A percentile compares a stretch with the other conserved stretches of the same genome.
Evolutionary conservation across 2,329 filamentous ascomycete species (phyloP).

Genomic region (Thielaviopsis cerberus): DNA sequence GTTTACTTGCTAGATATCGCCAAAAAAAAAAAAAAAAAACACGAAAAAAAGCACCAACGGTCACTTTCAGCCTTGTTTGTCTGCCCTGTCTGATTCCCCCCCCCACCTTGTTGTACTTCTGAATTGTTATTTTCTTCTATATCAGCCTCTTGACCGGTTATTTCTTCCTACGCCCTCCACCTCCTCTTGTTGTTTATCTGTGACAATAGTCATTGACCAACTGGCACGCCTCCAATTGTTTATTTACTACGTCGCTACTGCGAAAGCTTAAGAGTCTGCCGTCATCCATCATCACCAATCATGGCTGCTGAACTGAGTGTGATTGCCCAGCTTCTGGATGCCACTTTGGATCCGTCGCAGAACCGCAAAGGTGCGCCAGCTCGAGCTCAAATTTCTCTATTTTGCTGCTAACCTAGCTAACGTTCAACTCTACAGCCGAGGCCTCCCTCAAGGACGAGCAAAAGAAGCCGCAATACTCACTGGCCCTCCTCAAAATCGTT

Average conservation of each 20-base stretch:
- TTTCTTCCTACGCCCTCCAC: background rate
- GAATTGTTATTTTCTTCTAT: background rate
- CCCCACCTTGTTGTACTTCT: background rate
- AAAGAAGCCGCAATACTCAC: conserved; percentile 68
- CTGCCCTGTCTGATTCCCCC: background rate
- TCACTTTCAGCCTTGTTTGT: background rate
- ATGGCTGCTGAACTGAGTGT: conserved; percentile 39
- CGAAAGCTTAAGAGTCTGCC: background rate
- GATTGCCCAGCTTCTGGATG: conserved; percentile 70
- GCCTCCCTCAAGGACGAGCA: conserved; percentile 60
- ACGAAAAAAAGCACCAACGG: no score
- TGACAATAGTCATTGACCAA: background rate
- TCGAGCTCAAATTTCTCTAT: background rate
- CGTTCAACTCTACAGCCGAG: conserved; percentile 47
- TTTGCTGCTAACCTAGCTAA: conserved; percentile 16
- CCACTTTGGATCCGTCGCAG: conserved; percentile 71
- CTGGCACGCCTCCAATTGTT: conserved; percentile 8
- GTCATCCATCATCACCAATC: conserved; percentile 14
- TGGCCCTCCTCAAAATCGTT: conserved; percentile 77
- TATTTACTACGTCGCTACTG: background rate
- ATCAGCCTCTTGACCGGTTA: background rate
- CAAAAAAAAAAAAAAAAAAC: background rate
- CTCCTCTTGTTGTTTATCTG: background rate
- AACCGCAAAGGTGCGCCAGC: conserved; percentile 59
- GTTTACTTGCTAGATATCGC: background rate